A percentile compares a stretch with the other conserved stretches of the same genome.
Evolutionary conservation across 495 filamentous ascomycete genomes (phyloP).

Genomic region (Penicillium arizonense): DNA sequence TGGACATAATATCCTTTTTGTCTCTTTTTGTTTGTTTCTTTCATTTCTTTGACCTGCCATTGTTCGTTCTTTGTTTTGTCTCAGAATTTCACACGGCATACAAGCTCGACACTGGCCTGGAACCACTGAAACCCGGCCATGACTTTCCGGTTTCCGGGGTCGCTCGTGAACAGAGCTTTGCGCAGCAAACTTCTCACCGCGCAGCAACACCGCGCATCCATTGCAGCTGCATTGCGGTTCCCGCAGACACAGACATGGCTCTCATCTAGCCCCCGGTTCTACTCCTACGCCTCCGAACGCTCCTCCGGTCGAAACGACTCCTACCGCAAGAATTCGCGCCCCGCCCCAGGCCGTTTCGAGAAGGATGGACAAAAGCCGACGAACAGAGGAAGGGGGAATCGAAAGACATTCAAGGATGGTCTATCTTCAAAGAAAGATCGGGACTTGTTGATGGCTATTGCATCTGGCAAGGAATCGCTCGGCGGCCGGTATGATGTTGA

Average conservation of each 20-base stretch:
- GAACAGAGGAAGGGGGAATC: no score
- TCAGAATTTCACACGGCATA: not conserved
- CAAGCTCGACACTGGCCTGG: not conserved
- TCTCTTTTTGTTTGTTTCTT: not conserved
- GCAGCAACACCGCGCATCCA: constrained; percentile 10
- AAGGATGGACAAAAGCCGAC: not conserved
- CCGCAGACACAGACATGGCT: constrained; percentile 3
- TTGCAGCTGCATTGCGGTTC: not conserved
- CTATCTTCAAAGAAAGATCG: no score
- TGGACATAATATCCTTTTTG: not conserved
- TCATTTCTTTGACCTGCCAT: not conserved
- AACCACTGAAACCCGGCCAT: constrained; percentile 9
- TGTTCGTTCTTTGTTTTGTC: not conserved
- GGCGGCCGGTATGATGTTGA: not conserved
- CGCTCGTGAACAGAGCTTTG: constrained; percentile 23
- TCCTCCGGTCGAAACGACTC: not conserved
- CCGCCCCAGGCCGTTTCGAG: not conserved
- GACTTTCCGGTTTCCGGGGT: constrained; percentile 15
- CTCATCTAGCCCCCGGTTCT: not conserved
- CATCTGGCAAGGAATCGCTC: not conserved
- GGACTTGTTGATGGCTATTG: constrained; percentile 21
- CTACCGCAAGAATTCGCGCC: no score
- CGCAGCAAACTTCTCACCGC: constrained; percentile 18
- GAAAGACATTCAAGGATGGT: no score
- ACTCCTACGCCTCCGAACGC: not conserved